Evolutionary conservation across 1,139 yeast species (phyloP), one percentile per base, ranked within the genome.

Genomic region (Debaryomyces subglobosus): DNA sequence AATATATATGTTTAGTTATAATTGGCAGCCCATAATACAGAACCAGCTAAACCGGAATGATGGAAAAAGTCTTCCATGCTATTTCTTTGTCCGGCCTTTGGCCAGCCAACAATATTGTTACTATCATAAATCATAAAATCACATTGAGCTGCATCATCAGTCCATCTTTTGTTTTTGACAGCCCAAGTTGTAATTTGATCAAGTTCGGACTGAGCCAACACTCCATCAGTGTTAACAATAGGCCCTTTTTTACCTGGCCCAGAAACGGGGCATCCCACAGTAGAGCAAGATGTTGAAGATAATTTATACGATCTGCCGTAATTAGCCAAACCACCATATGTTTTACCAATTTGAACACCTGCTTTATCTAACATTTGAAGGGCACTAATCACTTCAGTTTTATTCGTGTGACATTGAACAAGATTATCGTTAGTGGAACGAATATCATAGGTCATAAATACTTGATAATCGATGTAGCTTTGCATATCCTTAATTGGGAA

Each of bases 281-380:
- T 16, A 12, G 41, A 43, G 41, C 57, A 52, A 13, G 44, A 23
- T 9, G 45, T 38, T 33, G 43, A 40, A 2, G 39, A 10, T 20
- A 51, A 43, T 4, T 49, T 49, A 13, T 49, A 49, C 16, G 37
- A 45, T 47, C 57, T 48, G 0, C 59, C 63, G 45, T 60, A 60
- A 44, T 52, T 60, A n/a, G 62, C 64, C 24, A 60, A 45, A 8
- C 64, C 64, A 5, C 61, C 62, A 24, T 46, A 44, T 12, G 57
- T 35, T 44, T 58, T 59, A 36, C 57, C 48, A 42, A 53, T 54
- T 36, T 55, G 50, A 16, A 59, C 52, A 3, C 61, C 62, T 13
- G 63, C 56, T 41, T 60, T 60, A 18, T 46, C 56, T 8, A 60
- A 33, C 53, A 59, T 47, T 39, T 53, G 45, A 16, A 60, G 35